Percentiles rank a stretch among this genome's conserved stretches.
Conservation (phyloP, 2,329 filamentous ascomycete genomes). For the Botrytis paeoniae region DNA sequence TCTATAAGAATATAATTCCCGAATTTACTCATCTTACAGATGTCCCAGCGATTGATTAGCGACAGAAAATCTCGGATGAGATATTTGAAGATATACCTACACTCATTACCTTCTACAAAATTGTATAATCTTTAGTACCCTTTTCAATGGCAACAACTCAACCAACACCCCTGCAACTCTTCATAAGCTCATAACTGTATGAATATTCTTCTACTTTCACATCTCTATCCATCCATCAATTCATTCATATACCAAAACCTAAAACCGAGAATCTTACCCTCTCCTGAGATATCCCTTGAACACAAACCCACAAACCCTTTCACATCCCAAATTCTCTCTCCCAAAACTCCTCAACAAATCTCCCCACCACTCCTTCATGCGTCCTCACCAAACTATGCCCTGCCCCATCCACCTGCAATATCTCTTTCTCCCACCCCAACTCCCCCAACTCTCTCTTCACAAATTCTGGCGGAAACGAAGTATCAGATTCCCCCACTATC, state of each 20-base stretch:
- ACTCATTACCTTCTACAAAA: neutral
- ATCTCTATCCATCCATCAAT: neutral
- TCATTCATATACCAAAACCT: neutral
- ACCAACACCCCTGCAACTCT: neutral
- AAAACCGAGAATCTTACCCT: neutral
- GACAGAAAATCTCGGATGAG: neutral
- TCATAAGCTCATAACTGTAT: neutral
- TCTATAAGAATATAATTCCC: accelerated
- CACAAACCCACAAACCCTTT: neutral
- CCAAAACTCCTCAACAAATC: neutral
- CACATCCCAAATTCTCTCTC: neutral
- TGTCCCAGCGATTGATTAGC: neutral
- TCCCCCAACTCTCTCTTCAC: neutral
- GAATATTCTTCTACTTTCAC: neutral
- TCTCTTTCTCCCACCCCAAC: neutral
- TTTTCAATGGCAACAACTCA: neutral
- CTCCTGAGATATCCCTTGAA: neutral
- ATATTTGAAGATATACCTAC: accelerated
- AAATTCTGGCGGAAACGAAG: neutral
- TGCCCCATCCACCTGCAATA: neutral
- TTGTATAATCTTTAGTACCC: neutral
- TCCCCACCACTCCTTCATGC: neutral
- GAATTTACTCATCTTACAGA: neutral
- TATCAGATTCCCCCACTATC: neutral
- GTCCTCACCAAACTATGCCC: neutral